Percentiles rank a stretch among this genome's conserved stretches.
Evolutionary conservation across 768 basidiomycete species (phyloP).

Genomic region (Psilocybe cubensis): DNA sequence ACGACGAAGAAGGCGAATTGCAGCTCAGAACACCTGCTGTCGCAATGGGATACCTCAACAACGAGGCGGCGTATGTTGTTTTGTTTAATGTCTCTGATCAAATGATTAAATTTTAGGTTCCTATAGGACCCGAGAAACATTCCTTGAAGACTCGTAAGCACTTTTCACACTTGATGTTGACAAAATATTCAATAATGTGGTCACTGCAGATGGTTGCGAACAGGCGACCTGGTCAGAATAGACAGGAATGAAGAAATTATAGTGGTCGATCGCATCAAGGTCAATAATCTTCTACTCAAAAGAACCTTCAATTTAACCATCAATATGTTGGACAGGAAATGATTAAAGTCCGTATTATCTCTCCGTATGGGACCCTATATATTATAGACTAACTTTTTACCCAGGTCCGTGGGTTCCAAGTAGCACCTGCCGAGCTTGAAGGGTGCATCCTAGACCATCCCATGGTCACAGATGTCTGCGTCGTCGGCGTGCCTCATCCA

Average conservation of each 20-base stretch:
- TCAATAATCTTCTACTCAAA: neutral
- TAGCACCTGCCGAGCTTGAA: conserved; percentile 73
- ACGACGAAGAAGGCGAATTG: conserved; percentile 10
- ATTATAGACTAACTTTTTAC: too few relatives aligned
- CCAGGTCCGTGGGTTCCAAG: conserved; percentile 55
- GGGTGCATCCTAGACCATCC: conserved; percentile 59
- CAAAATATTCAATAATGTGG: neutral
- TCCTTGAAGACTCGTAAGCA: conserved; percentile 2
- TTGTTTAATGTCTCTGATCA: neutral
- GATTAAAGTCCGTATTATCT: neutral
- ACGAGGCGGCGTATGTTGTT: conserved; percentile 5
- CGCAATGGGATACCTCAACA: conserved; percentile 7
- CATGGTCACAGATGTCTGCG: conserved; percentile 60
- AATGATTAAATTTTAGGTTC: neutral
- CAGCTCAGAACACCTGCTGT: conserved; percentile 6
- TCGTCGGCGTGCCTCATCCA: conserved; percentile 58
- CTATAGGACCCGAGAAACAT: conserved; percentile 3
- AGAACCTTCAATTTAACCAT: neutral
- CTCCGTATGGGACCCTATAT: too few relatives aligned
- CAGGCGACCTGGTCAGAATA: conserved; percentile 11
- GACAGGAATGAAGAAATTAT: conserved; percentile 8
- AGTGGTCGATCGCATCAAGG: conserved; percentile 12
- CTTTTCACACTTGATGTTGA: neutral
- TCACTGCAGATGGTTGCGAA: conserved; percentile 6
- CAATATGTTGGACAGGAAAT: neutral